Evolutionary conservation across 83 land plant genomes (phyloP).

Genomic region (Picea abies): DNA sequence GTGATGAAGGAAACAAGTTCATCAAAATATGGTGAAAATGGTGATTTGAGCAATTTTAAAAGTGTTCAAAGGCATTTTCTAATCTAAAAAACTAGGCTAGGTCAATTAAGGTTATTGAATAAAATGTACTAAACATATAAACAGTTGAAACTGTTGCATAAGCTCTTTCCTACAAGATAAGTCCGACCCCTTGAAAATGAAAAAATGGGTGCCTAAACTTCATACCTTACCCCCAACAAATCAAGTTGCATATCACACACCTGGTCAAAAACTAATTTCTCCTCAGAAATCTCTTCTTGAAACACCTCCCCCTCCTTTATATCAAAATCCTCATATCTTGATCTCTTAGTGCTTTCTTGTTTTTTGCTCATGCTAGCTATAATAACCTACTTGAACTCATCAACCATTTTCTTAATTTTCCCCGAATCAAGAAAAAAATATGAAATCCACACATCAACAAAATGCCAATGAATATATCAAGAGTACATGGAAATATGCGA

Average conservation of each 20-base stretch:
- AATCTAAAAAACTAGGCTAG: slow-evolving; percentile 24
- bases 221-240: neutral
- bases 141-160: neutral
- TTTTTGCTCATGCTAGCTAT: slow-evolving; percentile 51
- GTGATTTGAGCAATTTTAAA: slow-evolving; percentile 41
- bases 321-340: slow-evolving; percentile 57
- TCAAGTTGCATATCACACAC: slow-evolving; percentile 15
- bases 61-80: slow-evolving; percentile 57
- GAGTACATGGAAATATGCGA: too few relatives aligned
- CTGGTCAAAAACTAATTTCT: slow-evolving; percentile 56
- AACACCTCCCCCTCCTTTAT: slow-evolving; percentile 52
- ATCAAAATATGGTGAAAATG: slow-evolving; percentile 49
- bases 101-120: neutral
- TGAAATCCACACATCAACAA: too few relatives aligned
- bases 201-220: neutral
- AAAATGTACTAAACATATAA: neutral
- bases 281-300: slow-evolving; percentile 50
- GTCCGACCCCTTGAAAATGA: neutral
- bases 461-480: too few relatives aligned
- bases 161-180: neutral
- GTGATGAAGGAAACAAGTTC: slow-evolving; percentile 51
- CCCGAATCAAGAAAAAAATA: slow-evolving; percentile 37
- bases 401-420: slow-evolving; percentile 49
- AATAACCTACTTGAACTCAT: slow-evolving; percentile 50
- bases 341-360: slow-evolving; percentile 38